Percentiles rank a stretch among this genome's conserved stretches.
phyloP scores from a whole-genome alignment of 2,329 filamentous ascomycete genomes.

The Ophiostoma ulmi region DNA sequence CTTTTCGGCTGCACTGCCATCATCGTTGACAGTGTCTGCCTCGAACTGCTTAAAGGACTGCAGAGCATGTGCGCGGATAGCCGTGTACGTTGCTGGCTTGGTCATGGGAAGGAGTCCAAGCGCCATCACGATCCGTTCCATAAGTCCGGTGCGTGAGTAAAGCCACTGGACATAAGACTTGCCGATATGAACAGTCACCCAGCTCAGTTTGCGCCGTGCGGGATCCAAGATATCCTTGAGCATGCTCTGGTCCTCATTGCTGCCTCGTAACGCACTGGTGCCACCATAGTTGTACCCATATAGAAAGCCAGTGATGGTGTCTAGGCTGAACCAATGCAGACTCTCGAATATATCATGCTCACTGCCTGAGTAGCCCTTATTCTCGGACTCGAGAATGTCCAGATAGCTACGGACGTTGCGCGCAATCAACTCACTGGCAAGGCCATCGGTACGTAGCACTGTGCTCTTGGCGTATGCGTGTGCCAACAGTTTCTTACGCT shows the following conservation, averaged over 20 bases:
- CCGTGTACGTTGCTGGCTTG: conserved; percentile 48
- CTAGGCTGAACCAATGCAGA: conserved; percentile 50
- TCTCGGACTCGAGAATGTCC: conserved; percentile 26
- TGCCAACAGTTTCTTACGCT: conserved; percentile 48
- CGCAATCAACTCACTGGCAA: conserved; percentile 38
- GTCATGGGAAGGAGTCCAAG: conserved; percentile 44
- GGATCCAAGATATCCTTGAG: conserved; percentile 47
- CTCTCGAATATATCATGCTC: conserved; percentile 43
- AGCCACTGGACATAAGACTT: conserved; percentile 44
- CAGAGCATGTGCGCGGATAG: conserved; percentile 38
- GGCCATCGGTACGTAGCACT: conserved; percentile 36
- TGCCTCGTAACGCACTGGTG: conserved; percentile 38
- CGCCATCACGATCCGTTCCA: conserved; percentile 35
- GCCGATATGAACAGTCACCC: conserved; percentile 46
- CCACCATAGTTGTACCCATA: conserved; percentile 42
- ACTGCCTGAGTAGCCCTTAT: background rate
- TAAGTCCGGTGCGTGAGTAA: conserved; percentile 39
- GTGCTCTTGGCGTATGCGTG: conserved; percentile 50
- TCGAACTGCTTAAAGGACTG: conserved; percentile 30
- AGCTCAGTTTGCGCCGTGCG: conserved; percentile 41
- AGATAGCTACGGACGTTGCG: conserved; percentile 23
- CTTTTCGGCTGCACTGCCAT: background rate
- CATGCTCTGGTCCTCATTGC: conserved; percentile 37
- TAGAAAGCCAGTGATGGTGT: conserved; percentile 49
- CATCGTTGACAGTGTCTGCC: background rate